These are phyloP conservation scores for Orbilia brochopaga DNA, from an alignment of 2,329 filamentous ascomycete genomes.

Conservation along the genomic window DNA sequence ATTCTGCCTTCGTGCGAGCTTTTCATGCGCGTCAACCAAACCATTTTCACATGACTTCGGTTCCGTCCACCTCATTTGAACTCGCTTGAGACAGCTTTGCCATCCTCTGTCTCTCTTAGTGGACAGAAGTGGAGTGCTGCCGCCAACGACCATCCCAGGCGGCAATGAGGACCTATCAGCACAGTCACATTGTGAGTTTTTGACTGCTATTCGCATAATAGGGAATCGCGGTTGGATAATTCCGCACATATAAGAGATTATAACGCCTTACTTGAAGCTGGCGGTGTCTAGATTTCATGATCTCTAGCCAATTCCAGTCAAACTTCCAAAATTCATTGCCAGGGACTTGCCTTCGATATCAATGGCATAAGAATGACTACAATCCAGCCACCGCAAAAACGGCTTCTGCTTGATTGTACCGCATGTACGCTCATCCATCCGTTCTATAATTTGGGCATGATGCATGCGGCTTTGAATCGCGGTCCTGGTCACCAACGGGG, in stretches of 20 bases:
- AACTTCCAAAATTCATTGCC: slow-evolving; percentile 14
- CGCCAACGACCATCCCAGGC: background rate
- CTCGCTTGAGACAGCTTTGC: background rate
- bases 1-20: background rate
- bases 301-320: background rate
- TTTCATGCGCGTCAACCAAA: background rate
- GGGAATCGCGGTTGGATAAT: background rate
- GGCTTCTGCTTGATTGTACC: too few species aligned
- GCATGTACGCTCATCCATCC: too few species aligned
- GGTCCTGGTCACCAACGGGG: slow-evolving; percentile 12
- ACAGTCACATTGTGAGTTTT: background rate
- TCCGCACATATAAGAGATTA: too few species aligned
- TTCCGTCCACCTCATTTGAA: background rate
- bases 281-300: too few species aligned
- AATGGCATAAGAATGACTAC: too few species aligned
- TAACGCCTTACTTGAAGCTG: too few species aligned
- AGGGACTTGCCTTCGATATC: slow-evolving; percentile 35
- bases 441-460: background rate
- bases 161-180: background rate
- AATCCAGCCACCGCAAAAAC: too few species aligned
- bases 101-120: background rate
- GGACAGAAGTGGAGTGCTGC: background rate
- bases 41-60: background rate
- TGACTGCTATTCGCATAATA: background rate
- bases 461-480: slow-evolving; percentile 34